Evolutionary conservation across 768 basidiomycete genomes (phyloP), one percentile per base, ranked within the genome.

Genomic region (Suillus fuscotomentosus): DNA sequence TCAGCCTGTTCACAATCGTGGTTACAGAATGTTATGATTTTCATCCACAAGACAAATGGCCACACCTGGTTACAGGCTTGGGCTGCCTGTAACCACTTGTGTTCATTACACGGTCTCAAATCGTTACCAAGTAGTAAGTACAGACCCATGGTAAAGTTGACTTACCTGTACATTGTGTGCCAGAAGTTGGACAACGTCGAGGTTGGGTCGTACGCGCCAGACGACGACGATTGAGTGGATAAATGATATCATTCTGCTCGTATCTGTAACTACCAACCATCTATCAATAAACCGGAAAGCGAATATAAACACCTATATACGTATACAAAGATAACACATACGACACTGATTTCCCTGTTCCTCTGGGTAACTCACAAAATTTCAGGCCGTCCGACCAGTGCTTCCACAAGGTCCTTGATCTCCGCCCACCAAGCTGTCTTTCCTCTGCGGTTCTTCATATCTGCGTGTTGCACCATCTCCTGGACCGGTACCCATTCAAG

Each of bases 381-480:
- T 71, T 87, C 86, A 15, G 84, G 81, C 62, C 88, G 80, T 36
- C 87, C 91, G 14, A 83, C 88, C 69, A 98, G 78, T 50, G 84
- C 82, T 77, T 97, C 94, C 11, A 87, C 88, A 62, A 97, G 76
- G 22, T 83, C 81, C 73, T 86, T 89, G 61, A 89, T 77, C 14
- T 78, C 82, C 20, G 76, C 77, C 96, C 96, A 98, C 93, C 94
- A 95, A 60, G 81, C 77, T 34, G 79, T 76, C 73, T 87, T 91
- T 0, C 94, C 95, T 65, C 95, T 77, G 65, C 97, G 83, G 74
- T 95, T 88, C 80, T 85, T 87, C 90, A 97, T 93, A 77, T 99
- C 96, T 27, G 97, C 92, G 56, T 94, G 89, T 65, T 81, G 80
- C 62, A 91, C 80, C 86, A 99, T 93, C 70, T 93, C 93, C 66